Conservation (phyloP, 495 filamentous ascomycete genomes). For the Neurospora sp. region DNA sequence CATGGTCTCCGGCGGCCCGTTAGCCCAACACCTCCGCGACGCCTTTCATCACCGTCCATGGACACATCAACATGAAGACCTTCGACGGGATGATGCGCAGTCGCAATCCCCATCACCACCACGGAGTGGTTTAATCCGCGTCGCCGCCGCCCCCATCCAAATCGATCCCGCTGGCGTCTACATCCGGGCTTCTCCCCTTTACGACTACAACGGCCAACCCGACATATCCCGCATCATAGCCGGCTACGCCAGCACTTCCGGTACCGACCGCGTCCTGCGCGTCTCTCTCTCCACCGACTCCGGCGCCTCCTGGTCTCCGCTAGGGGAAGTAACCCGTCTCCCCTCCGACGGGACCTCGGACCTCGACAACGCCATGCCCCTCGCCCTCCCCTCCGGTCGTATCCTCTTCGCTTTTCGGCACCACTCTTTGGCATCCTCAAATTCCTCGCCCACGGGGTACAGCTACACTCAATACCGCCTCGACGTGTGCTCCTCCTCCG, state of each 20-base stretch:
- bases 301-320: constrained; percentile 29
- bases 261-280: constrained; percentile 19
- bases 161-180: constrained; percentile 36
- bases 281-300: constrained; percentile 29
- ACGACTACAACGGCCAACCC: constrained; percentile 15
- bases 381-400: constrained; percentile 38
- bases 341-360: constrained; percentile 30
- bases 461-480: constrained; percentile 29
- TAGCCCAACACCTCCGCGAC: not conserved
- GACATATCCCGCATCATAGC: constrained; percentile 23
- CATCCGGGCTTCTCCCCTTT: constrained; percentile 30
- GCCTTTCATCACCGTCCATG: not conserved
- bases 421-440: constrained; percentile 18
- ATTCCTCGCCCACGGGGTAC: constrained; percentile 26
- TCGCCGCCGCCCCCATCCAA: constrained; percentile 9
- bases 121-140: not conserved
- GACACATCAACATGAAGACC: not conserved
- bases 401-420: constrained; percentile 53
- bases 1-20: not conserved
- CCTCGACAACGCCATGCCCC: constrained; percentile 49
- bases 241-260: constrained; percentile 28
- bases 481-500: constrained; percentile 4
- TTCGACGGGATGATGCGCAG: not conserved
- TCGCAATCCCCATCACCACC: not conserved
- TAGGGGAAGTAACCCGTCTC: constrained; percentile 22